A percentile compares a stretch with the other conserved stretches of the same genome.
Conservation (phyloP, 176 grass and related monocot species). For the Avena atlantica region DNA sequence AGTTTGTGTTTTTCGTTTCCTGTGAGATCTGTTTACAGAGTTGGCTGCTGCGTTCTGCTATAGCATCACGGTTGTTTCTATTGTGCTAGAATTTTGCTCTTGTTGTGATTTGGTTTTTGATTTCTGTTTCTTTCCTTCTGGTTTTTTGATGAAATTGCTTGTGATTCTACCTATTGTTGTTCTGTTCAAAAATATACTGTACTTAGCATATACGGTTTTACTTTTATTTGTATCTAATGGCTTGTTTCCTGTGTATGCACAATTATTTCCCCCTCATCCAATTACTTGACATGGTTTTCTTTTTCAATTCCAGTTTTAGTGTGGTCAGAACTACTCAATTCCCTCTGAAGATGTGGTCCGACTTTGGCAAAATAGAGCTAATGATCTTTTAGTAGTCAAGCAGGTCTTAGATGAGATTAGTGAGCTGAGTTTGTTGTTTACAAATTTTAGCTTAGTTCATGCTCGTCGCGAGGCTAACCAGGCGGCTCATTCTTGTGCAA, state of each 20-base stretch:
- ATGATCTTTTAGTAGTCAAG: no score
- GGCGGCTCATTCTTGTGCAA: no score
- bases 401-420: no score
- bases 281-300: neutral
- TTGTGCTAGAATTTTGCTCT: neutral
- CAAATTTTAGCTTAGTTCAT: no score
- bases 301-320: constrained; percentile 32
- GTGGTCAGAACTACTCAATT: neutral
- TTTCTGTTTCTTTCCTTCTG: neutral
- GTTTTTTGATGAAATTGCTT: constrained; percentile 7
- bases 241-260: constrained; percentile 16
- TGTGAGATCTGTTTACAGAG: constrained; percentile 21
- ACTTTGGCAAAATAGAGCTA: no score
- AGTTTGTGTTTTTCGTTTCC: constrained; percentile 2
- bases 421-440: no score
- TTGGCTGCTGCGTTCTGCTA: neutral
- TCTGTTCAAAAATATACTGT: neutral
- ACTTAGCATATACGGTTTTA: no score
- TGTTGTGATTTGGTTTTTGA: neutral
- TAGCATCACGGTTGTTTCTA: neutral
- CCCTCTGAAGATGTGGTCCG: no score
- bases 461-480: no score
- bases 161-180: neutral
- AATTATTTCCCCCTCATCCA: neutral
- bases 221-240: neutral